Evolutionary conservation across 1,284 basidiomycete species (phyloP).

Genomic region (Moesziomyces sp.): DNA sequence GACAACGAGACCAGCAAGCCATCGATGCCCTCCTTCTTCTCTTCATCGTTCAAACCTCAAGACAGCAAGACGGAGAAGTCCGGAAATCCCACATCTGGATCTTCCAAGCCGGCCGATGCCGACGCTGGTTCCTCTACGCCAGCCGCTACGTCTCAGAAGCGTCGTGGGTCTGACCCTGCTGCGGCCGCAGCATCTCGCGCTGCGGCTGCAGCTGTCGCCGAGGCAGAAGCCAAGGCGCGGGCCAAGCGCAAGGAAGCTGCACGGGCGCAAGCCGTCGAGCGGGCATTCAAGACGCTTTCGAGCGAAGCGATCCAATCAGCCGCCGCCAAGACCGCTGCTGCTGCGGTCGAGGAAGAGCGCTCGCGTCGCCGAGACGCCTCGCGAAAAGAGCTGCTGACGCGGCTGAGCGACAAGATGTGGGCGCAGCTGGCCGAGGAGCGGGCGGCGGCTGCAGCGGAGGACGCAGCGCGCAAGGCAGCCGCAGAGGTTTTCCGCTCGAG

Average conservation of each 20-base stretch:
- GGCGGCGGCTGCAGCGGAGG: conserved; percentile 9
- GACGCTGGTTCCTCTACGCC: not conserved
- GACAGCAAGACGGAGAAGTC: conserved; percentile 5
- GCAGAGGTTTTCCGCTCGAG: conserved; percentile 21
- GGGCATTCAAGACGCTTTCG: conserved; percentile 20
- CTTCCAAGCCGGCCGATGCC: not conserved
- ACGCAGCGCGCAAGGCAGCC: conserved; percentile 16
- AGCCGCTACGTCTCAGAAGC: conserved; percentile 7
- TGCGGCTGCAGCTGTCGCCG: conserved; percentile 19
- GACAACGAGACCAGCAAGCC: conserved; percentile 4
- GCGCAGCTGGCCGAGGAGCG: conserved; percentile 16
- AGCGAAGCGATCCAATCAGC: conserved; percentile 14
- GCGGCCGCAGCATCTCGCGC: conserved; percentile 18
- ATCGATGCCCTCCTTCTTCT: conserved; percentile 28
- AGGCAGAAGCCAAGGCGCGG: conserved; percentile 10
- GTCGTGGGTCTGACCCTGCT: conserved; percentile 15
- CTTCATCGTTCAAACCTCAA: conserved; percentile 9
- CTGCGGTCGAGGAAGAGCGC: conserved; percentile 18
- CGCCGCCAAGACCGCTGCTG: conserved; percentile 12
- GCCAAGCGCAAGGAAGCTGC: conserved; percentile 19
- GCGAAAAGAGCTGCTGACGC: conserved; percentile 14
- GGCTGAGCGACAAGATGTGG: conserved; percentile 21
- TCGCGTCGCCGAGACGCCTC: conserved; percentile 22
- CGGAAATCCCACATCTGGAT: not conserved
- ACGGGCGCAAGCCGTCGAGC: conserved; percentile 14